Evolutionary conservation across 1,284 basidiomycete species (phyloP), one percentile per base, ranked within the genome.

Genomic region (Jaminaea rosea): DNA sequence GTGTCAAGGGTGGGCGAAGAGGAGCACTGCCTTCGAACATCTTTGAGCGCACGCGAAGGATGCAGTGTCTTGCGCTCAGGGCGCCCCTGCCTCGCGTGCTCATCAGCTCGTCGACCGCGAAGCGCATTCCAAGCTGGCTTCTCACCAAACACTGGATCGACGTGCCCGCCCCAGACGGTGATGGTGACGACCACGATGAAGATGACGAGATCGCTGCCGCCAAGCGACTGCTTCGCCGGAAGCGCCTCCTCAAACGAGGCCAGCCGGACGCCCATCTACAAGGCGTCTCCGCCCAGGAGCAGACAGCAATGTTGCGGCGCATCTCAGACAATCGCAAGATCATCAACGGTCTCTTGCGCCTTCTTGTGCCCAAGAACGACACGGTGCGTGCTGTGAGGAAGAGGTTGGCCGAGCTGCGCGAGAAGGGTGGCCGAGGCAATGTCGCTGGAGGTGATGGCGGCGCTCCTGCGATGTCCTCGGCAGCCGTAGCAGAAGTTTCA

Each of bases 301-400:
- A 77, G 26, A 69, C 68, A 21, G 69, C 75, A 28, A 79, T 82
- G 75, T 63, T 83, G 47, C 73, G 82, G 37, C 82, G 87, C 10
- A 92, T 96, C 78, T 87, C 88, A 2, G 80, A 83, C 55, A 84
- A 84, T 52, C 80, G 90, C 55, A 81, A 85, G 60, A 78, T 93
- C 11, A 87, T 93, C 27, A 91, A 88, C 0, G 85, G 87, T 1
- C 75, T 96, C 26, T 81, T 82, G 10, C 79, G 91, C 17, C 76
- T 93, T 46, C 77, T 96, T 27, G 83, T 82, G 0, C 82, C 84
- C 11, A 94, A 94, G 73, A 83, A 82, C 6, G 86, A 91, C 65
- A 86, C 93, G 2, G 80, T 94, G 19, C 80, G 84, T 10, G 84
- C 86, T 53, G 77, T 96, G 53, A 79, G 84, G 53, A 93, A 93